Evolutionary conservation across 1,139 yeast species (phyloP), one percentile per base, ranked within the genome.

Genomic region (Hemisphaericaspora lyxosophila): DNA sequence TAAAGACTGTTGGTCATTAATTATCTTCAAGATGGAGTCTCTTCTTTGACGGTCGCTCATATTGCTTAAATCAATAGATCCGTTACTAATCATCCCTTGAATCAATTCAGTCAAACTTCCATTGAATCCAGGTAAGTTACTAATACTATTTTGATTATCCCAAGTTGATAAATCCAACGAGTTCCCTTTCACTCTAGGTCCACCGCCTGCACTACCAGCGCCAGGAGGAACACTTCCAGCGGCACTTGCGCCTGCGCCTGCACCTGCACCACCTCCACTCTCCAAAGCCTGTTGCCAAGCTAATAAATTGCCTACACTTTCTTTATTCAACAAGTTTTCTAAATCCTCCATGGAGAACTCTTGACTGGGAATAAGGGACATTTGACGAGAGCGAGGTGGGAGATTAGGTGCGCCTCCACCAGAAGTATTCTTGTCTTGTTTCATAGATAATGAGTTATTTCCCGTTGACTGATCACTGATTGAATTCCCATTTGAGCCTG

Each of bases 1-100:
- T 35, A 48, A 37, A 31, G 33, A 42, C 19, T 56, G 62, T 45
- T 57, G 67, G 38, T 66, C 71, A 44, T 53, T 65, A 12, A 71
- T 54, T 7, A 66, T 51, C 42, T 66, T 68, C 43, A 70, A 53
- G 12, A 70, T 64, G 1, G 74, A 67, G 44, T 67, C 70, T 39
- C 75, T 53, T 35, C 75, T 59, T 48, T 70, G 73, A 44, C 67
- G 72, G 36, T 57, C 55, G 43, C 64, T 67, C 73, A 70, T 69
- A 39, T 61, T 64, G 39, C 55, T 57, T 27, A 70, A 64, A 45
- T 70, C 75, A 26, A 69, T 59, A 30, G 69, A 64, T 3, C 71
- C 71, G 44, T 61, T 69, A 18, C 64, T 58, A 32, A 67, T 51
- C 39, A 57, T 43, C 4, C 69, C 69, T 15, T 70, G 66, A 16